These are phyloP conservation scores for Ambrosiella beaveri DNA, from an alignment of 2,329 filamentous ascomycete species.

Conservation along the genomic window DNA sequence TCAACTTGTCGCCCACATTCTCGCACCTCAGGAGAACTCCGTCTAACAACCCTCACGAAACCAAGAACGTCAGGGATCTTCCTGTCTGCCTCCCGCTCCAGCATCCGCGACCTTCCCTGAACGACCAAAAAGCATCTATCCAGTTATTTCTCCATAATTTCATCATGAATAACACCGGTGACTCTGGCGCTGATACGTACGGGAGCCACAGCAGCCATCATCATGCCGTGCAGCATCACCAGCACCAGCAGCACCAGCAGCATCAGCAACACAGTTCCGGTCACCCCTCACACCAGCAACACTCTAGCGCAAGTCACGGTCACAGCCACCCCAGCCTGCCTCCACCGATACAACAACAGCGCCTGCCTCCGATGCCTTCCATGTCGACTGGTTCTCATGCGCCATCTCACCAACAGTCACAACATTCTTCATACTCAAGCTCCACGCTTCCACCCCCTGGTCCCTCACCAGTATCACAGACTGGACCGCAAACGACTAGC, in stretches of 20 bases:
- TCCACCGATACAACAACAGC: slow-evolving; percentile 3
- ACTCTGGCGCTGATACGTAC: slow-evolving; percentile 1
- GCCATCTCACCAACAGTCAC: not conserved
- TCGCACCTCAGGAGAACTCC: too few species aligned
- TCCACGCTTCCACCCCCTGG: not conserved
- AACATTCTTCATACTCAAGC: not conserved
- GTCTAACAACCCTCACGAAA: too few species aligned
- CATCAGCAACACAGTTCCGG: not conserved
- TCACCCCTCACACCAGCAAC: not conserved
- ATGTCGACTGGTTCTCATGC: not conserved
- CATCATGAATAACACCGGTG: not conserved
- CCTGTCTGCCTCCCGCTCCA: not conserved
- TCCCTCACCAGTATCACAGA: not conserved
- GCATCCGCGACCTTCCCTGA: not conserved
- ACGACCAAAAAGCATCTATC: not conserved
- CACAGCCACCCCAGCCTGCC: slow-evolving; percentile 1
- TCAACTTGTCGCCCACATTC: too few species aligned
- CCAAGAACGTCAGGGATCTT: not conserved
- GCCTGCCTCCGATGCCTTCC: slow-evolving; percentile 1
- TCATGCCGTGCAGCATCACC: slow-evolving; percentile 1
- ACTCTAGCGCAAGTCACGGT: not conserved
- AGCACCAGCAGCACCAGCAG: not conserved
- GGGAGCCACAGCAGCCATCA: not conserved
- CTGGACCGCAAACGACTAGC: not conserved
- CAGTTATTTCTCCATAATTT: not conserved